These are phyloP conservation scores for Cyclospora cayetanensis DNA, from an alignment of 169 alveolate genomes.

Conservation along the genomic window DNA sequence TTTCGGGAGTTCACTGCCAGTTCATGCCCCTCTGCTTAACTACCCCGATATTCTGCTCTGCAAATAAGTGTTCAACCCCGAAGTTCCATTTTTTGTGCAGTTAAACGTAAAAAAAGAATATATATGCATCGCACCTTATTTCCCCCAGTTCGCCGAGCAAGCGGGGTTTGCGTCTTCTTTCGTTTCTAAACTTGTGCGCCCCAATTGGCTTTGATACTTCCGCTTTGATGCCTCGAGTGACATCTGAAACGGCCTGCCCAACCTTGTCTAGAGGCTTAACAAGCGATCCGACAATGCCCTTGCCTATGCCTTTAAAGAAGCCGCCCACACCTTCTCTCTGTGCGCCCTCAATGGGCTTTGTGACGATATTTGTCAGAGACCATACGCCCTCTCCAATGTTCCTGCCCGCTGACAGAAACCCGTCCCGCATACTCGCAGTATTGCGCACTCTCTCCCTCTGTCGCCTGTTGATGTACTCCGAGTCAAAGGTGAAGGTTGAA, in stretches of 20 bases:
- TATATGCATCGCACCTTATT: conserved; percentile 59
- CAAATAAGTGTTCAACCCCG: too few relatives aligned
- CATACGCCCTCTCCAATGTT: conserved; percentile 90
- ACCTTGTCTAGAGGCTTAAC: conserved; percentile 93
- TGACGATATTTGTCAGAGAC: conserved; percentile 88
- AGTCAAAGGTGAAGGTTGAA: conserved; percentile 89
- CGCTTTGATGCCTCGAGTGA: conserved; percentile 89
- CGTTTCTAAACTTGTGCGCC: conserved; percentile 79
- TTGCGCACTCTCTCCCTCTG: conserved; percentile 81
- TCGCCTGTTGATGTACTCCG: conserved; percentile 89
- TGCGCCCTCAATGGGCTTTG: conserved; percentile 93
- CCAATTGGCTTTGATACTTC: conserved; percentile 83
- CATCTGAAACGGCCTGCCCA: conserved; percentile 91
- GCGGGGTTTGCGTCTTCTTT: conserved; percentile 86
- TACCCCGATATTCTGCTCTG: too few relatives aligned
- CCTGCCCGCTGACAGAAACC: conserved; percentile 87
- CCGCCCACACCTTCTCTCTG: conserved; percentile 92
- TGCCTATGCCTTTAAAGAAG: conserved; percentile 89
- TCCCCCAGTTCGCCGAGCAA: conserved; percentile 89
- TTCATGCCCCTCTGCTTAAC: too few relatives aligned
- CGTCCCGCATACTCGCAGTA: conserved; percentile 85
- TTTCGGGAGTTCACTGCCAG: too few relatives aligned
- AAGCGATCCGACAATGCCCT: conserved; percentile 92
- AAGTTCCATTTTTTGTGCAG: too few relatives aligned
- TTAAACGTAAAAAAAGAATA: too few relatives aligned